phyloP scores from a whole-genome alignment of 2,329 filamentous ascomycete genomes.

The Exophiala aquamarina region DNA sequence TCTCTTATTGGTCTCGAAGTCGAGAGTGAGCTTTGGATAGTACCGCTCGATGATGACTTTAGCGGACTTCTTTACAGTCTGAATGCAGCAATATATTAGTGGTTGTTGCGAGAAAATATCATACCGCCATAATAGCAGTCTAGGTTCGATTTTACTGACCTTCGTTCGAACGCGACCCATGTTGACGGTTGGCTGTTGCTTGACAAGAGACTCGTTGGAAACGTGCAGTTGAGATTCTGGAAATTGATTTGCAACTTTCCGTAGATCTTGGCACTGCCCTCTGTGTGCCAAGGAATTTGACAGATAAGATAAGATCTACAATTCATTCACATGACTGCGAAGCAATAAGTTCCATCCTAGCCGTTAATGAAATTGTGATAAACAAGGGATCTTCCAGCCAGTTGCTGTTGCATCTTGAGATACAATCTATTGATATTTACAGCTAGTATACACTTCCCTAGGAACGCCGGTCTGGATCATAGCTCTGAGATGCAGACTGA shows the following conservation, averaged over 20 bases:
- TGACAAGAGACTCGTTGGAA: too few relatives aligned
- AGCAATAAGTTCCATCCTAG: too few relatives aligned
- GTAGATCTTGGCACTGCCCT: constrained; percentile 6
- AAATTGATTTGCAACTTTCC: constrained; percentile 6
- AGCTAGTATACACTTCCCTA: too few relatives aligned
- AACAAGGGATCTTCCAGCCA: too few relatives aligned
- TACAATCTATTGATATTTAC: too few relatives aligned
- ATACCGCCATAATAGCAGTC: background rate
- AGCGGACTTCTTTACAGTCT: constrained; percentile 80
- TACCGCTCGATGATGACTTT: constrained; percentile 99
- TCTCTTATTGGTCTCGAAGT: constrained; percentile 99
- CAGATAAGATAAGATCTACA: constrained; percentile 15
- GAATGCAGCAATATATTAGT: constrained; percentile 12
- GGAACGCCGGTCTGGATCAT: too few relatives aligned
- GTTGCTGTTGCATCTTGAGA: too few relatives aligned
- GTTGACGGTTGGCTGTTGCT: constrained; percentile 36
- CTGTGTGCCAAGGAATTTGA: constrained; percentile 10
- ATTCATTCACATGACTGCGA: too few relatives aligned
- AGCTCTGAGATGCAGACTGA: too few relatives aligned
- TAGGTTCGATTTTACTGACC: constrained; percentile 28
- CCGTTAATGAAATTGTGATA: too few relatives aligned
- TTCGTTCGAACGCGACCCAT: constrained; percentile 52
- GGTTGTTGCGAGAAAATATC: constrained; percentile 4
- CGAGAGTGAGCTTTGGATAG: constrained; percentile 96
- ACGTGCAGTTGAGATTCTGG: background rate